Evolutionary conservation across 2,329 filamentous ascomycete genomes (phyloP).

Genomic region (Bipolaris sorokiniana): DNA sequence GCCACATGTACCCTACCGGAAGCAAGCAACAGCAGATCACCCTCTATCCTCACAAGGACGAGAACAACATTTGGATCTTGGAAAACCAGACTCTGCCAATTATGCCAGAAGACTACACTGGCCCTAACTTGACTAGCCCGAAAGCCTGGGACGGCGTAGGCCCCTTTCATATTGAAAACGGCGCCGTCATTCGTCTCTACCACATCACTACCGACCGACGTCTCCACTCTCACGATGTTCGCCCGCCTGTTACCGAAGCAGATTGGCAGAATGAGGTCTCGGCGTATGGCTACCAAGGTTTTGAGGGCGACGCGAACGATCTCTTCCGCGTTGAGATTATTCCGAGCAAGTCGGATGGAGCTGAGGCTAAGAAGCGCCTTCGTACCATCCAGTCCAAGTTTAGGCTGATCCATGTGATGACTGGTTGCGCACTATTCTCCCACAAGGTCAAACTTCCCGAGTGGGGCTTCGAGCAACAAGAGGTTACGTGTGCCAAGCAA

Average conservation of each 20-base stretch:
- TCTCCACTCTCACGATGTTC: slow-evolving; percentile 94
- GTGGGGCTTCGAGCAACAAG: slow-evolving; percentile 97
- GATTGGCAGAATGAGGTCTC: slow-evolving; percentile 93
- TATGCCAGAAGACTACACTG: slow-evolving; percentile 72
- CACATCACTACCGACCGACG: slow-evolving; percentile 84
- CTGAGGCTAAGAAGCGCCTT: slow-evolving; percentile 79
- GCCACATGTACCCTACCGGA: slow-evolving; percentile 95
- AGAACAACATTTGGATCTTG: slow-evolving; percentile 93
- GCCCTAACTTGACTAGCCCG: slow-evolving; percentile 78
- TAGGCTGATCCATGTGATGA: slow-evolving; percentile 94
- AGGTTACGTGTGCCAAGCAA: slow-evolving; percentile 94
- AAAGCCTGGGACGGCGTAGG: slow-evolving; percentile 79
- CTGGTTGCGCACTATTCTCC: slow-evolving; percentile 92
- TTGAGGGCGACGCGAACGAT: slow-evolving; percentile 96
- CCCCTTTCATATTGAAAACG: slow-evolving; percentile 77
- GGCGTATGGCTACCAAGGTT: slow-evolving; percentile 96
- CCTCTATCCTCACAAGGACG: slow-evolving; percentile 97
- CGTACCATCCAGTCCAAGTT: slow-evolving; percentile 98
- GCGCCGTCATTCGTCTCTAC: slow-evolving; percentile 80
- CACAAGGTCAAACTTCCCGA: slow-evolving; percentile 99
- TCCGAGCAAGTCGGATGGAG: slow-evolving; percentile 81
- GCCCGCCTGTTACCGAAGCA: slow-evolving; percentile 56
- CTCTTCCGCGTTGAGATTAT: slow-evolving; percentile 94
- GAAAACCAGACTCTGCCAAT: slow-evolving; percentile 87
- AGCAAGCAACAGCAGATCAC: slow-evolving; percentile 99